These are phyloP conservation scores for Pseudopithomyces chartarum DNA, from an alignment of 2,329 filamentous ascomycete genomes.

Conservation along the genomic window DNA sequence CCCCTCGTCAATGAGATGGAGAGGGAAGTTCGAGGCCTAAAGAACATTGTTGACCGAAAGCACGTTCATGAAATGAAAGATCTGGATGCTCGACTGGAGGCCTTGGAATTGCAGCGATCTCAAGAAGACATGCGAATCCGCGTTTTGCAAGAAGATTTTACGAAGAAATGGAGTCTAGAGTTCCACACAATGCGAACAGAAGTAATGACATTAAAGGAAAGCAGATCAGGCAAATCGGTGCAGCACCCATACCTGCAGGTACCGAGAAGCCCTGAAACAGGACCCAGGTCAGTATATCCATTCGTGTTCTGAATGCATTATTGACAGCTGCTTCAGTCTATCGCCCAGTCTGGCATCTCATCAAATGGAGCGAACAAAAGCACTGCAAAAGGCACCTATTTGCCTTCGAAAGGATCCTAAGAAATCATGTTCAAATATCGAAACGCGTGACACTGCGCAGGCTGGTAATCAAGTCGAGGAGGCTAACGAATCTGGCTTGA, in stretches of 20 bases:
- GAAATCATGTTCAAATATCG: background rate
- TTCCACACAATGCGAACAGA: background rate
- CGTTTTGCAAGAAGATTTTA: background rate
- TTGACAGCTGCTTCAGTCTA: background rate
- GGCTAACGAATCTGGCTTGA: background rate
- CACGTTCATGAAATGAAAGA: slow-evolving; percentile 2
- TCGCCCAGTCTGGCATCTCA: background rate
- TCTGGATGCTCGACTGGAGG: background rate
- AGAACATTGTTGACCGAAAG: background rate
- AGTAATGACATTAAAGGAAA: background rate
- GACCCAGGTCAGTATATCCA: background rate
- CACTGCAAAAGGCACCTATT: background rate
- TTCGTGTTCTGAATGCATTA: background rate
- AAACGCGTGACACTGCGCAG: slow-evolving; percentile 1
- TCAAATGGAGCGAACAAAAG: background rate
- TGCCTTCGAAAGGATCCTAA: background rate
- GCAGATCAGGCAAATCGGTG: background rate
- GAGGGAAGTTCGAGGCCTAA: background rate
- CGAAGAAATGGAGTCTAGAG: background rate
- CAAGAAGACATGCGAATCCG: background rate
- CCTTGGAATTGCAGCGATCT: slow-evolving; percentile 1
- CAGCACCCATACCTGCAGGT: slow-evolving; percentile 3
- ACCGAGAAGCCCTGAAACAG: slow-evolving; percentile 3
- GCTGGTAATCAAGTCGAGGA: background rate
- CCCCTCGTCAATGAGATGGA: background rate